Conservation (phyloP, 768 basidiomycete genomes). For the Terana coerulea region DNA sequence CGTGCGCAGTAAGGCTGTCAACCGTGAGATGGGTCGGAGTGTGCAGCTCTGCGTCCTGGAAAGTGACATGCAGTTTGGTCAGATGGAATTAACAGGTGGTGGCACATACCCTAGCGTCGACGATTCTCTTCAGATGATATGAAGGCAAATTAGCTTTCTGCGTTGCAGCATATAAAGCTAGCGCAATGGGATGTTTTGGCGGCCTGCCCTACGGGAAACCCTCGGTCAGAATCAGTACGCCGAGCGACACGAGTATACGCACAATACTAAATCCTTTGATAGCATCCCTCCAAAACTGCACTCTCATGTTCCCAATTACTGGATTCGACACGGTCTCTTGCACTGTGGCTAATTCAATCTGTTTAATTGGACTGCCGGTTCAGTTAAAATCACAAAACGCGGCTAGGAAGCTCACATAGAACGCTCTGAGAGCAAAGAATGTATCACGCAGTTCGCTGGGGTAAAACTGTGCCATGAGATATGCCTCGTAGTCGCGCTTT, state of each 20-base stretch:
- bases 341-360: conserved; percentile 76
- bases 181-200: conserved; percentile 75
- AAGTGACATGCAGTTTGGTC: neutral
- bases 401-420: conserved; percentile 56
- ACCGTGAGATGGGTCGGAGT: conserved; percentile 62
- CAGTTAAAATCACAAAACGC: conserved; percentile 6
- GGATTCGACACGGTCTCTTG: conserved; percentile 74
- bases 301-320: conserved; percentile 75
- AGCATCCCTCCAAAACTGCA: conserved; percentile 87
- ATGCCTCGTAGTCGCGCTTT: conserved; percentile 82
- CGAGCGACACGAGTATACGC: conserved; percentile 18
- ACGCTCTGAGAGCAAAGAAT: conserved; percentile 79
- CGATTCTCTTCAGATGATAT: conserved; percentile 79
- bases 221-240: conserved; percentile 12
- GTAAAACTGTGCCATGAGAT: conserved; percentile 65
- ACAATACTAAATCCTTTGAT: conserved; percentile 66
- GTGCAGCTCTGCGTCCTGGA: conserved; percentile 37
- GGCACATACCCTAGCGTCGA: conserved; percentile 74
- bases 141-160: conserved; percentile 48
- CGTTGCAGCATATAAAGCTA: conserved; percentile 61
- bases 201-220: conserved; percentile 56
- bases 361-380: conserved; percentile 5
- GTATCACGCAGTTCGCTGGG: conserved; percentile 60
- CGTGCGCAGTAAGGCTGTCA: conserved; percentile 66
- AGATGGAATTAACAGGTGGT: neutral